Evolutionary conservation across 768 basidiomycete species (phyloP).

Genomic region (Panus rudis): DNA sequence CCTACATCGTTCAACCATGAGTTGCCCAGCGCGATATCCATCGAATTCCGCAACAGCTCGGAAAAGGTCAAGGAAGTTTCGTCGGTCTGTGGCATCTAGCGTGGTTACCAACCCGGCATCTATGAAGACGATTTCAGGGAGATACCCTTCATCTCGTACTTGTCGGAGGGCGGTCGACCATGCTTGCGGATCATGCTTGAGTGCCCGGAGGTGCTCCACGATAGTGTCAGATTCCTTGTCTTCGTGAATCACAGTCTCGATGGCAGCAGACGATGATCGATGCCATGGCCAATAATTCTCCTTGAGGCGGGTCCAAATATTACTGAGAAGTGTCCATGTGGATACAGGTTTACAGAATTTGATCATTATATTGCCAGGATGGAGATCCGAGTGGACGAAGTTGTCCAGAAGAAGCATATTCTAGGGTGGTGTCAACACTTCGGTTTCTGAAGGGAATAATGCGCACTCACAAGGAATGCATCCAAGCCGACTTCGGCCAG

Average conservation of each 20-base stretch:
- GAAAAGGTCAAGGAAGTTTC: slow-evolving; percentile 96
- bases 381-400: slow-evolving; percentile 89
- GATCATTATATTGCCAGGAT: slow-evolving; percentile 96
- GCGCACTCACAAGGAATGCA: slow-evolving; percentile 75
- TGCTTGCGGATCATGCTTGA: slow-evolving; percentile 48
- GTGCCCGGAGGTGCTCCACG: slow-evolving; percentile 58
- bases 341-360: slow-evolving; percentile 87
- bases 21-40: slow-evolving; percentile 88
- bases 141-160: slow-evolving; percentile 66
- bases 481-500: slow-evolving; percentile 91
- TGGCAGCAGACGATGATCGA: background rate
- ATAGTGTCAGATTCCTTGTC: slow-evolving; percentile 26
- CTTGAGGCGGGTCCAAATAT: slow-evolving; percentile 47
- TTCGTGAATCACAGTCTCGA: background rate
- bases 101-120: slow-evolving; percentile 94
- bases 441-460: background rate
- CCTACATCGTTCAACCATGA: slow-evolving; percentile 94
- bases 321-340: slow-evolving; percentile 54
- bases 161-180: slow-evolving; percentile 68
- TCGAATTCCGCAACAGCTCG: slow-evolving; percentile 94
- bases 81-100: slow-evolving; percentile 72
- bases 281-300: slow-evolving; percentile 11
- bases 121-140: slow-evolving; percentile 93
- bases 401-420: slow-evolving; percentile 98
- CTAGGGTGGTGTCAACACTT: slow-evolving; percentile 32